A percentile compares a stretch with the other conserved stretches of the same genome.
phyloP scores from a whole-genome alignment of 2,329 filamentous ascomycete species.

The Rhinocladiella similis region DNA sequence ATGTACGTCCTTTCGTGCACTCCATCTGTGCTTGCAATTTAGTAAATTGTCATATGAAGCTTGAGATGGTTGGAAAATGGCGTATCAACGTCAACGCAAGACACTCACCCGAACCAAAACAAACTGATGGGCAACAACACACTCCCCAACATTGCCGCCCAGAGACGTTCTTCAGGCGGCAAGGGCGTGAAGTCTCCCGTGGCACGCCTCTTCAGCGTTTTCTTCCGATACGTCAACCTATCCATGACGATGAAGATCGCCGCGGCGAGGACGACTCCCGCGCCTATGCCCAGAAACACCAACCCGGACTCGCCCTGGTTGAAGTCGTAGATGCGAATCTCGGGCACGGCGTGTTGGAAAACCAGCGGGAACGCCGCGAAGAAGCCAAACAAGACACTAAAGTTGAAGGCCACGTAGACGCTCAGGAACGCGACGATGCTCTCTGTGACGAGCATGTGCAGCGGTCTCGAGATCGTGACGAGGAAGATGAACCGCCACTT shows the following conservation, averaged over 20 bases:
- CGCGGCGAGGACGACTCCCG: slow-evolving; percentile 62
- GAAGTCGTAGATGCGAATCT: slow-evolving; percentile 62
- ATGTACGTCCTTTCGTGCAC: slow-evolving; percentile 41
- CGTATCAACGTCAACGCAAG: no score
- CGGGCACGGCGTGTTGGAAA: slow-evolving; percentile 55
- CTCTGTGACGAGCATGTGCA: slow-evolving; percentile 66
- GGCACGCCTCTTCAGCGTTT: slow-evolving; percentile 10
- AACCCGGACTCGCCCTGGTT: slow-evolving; percentile 67
- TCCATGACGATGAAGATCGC: slow-evolving; percentile 28
- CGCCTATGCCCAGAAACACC: slow-evolving; percentile 78
- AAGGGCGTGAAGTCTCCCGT: slow-evolving; percentile 26
- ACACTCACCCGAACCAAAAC: slow-evolving; percentile 46
- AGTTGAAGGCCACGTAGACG: slow-evolving; percentile 74
- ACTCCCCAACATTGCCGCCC: slow-evolving; percentile 51
- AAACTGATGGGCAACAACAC: slow-evolving; percentile 47
- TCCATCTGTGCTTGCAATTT: slow-evolving; percentile 31
- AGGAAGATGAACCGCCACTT: slow-evolving; percentile 41
- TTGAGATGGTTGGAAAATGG: no score
- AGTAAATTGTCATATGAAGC: no score
- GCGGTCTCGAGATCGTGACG: slow-evolving; percentile 51
- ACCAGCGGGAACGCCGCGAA: slow-evolving; percentile 82
- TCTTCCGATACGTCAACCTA: slow-evolving; percentile 24
- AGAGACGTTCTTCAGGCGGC: slow-evolving; percentile 52
- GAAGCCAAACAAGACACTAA: slow-evolving; percentile 79
- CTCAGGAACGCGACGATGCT: slow-evolving; percentile 69